Evolutionary conservation across 495 filamentous ascomycete species (phyloP).

Genomic region (Penicillium paxilli): DNA sequence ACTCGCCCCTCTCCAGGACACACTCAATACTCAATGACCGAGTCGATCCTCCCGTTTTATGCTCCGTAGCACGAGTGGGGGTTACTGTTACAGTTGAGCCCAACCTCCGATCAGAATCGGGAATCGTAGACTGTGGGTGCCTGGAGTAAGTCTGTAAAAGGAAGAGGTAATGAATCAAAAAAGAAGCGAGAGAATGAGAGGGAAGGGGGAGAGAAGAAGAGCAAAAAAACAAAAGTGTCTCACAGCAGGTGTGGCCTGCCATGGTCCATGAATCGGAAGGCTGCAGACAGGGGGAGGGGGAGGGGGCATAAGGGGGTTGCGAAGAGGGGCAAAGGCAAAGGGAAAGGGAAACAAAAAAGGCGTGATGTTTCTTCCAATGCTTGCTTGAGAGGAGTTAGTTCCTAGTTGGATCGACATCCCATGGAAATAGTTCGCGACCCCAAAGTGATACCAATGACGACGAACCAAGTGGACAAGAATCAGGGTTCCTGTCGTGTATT

Average conservation of each 20-base stretch:
- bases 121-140: background rate
- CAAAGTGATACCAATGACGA: constrained; percentile 13
- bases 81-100: constrained; percentile 28
- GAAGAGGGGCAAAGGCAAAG: background rate
- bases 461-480: background rate
- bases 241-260: constrained; percentile 13
- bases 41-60: constrained; percentile 23
- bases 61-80: constrained; percentile 26
- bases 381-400: background rate
- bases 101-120: constrained; percentile 8
- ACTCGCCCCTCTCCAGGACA: background rate
- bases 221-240: constrained; percentile 12
- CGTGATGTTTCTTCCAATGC: background rate
- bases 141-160: background rate
- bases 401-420: constrained; percentile 4
- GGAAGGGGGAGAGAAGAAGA: background rate
- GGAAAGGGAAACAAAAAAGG: no score
- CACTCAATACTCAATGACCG: constrained; percentile 14
- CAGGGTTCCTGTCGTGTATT: constrained; percentile 10
- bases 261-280: constrained; percentile 17
- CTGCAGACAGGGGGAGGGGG: constrained; percentile 17
- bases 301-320: background rate
- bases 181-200: background rate
- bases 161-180: background rate
- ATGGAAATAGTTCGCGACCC: constrained; percentile 13